A percentile compares a stretch with the other conserved stretches of the same genome.
Conservation (phyloP, 768 basidiomycete genomes). For the Mycena venus region DNA sequence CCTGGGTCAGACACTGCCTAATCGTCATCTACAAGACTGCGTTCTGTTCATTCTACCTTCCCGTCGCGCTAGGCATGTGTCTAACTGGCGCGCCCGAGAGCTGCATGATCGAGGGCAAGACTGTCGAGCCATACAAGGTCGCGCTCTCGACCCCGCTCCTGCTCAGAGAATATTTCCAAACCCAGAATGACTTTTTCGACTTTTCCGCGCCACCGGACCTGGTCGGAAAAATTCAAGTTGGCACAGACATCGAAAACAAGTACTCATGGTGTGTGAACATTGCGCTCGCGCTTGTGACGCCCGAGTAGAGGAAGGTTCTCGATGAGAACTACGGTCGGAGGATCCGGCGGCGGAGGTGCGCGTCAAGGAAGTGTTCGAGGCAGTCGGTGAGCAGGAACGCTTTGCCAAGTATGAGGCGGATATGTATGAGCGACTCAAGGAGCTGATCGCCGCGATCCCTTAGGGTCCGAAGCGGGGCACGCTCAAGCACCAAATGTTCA, state of each 20-base stretch:
- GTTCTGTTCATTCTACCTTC: conserved; percentile 98
- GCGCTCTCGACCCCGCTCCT: too few relatives aligned
- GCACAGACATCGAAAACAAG: conserved; percentile 99
- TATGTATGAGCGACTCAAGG: conserved; percentile 74
- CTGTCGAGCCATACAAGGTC: too few relatives aligned
- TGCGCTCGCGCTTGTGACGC: too few relatives aligned
- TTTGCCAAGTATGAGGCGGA: conserved; percentile 87
- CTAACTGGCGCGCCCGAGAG: conserved; percentile 73
- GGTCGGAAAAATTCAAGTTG: conserved; percentile 96
- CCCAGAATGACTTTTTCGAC: too few relatives aligned
- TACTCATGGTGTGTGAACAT: conserved; percentile 92
- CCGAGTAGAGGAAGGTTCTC: too few relatives aligned
- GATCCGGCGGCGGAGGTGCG: conserved; percentile 67
- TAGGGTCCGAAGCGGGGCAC: too few relatives aligned
- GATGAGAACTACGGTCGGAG: too few relatives aligned
- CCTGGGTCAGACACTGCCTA: conserved; percentile 83
- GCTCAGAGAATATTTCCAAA: too few relatives aligned
- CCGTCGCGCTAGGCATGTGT: conserved; percentile 94
- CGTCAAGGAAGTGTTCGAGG: conserved; percentile 76
- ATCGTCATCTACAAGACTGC: conserved; percentile 99
- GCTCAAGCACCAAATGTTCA: conserved; percentile 82
- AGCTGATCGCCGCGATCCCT: conserved; percentile 79
- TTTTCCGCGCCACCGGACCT: too few relatives aligned
- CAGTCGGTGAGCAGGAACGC: conserved; percentile 70
- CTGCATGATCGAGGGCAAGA: conserved; percentile 46